These are phyloP conservation scores for Eucalyptus marginata DNA, from an alignment of 345 rosid genomes.

Conservation along the genomic window DNA sequence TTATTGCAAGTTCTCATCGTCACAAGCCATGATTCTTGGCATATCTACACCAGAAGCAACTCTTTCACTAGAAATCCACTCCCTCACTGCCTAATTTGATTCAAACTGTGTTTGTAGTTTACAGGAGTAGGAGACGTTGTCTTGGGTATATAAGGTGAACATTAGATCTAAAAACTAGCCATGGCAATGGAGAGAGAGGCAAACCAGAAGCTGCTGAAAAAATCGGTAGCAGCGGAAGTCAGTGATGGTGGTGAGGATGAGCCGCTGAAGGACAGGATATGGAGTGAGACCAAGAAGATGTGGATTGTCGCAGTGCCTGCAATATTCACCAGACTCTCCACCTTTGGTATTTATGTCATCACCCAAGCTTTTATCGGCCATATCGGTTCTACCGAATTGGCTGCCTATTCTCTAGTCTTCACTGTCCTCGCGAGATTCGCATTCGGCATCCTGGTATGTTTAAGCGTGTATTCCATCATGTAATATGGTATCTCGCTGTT, in stretches of 20 bases:
- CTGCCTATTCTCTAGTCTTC: conserved; percentile 60
- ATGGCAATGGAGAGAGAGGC: conserved; percentile 4
- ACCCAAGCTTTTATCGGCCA: conserved; percentile 72
- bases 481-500: not conserved
- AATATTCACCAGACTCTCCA: conserved; percentile 56
- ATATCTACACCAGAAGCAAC: not conserved
- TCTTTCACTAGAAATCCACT: not conserved
- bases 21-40: not conserved
- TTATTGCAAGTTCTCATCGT: not conserved
- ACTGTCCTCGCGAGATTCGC: conserved; percentile 52
- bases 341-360: conserved; percentile 40
- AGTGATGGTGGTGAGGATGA: not conserved
- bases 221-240: not conserved
- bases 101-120: not conserved
- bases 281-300: conserved; percentile 49
- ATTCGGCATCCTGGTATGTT: conserved; percentile 49
- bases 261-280: conserved; percentile 19
- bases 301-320: conserved; percentile 82
- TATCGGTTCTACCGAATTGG: conserved; percentile 49
- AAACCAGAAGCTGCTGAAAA: conserved; percentile 8
- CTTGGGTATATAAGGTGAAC: not conserved
- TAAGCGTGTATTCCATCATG: not conserved
- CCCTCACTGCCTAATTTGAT: not conserved
- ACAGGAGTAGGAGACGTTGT: not conserved
- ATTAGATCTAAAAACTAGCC: not conserved